Evolutionary conservation across 2,329 filamentous ascomycete genomes (phyloP), one percentile per base, ranked within the genome.

Genomic region (Gaeumannomyces tritici): DNA sequence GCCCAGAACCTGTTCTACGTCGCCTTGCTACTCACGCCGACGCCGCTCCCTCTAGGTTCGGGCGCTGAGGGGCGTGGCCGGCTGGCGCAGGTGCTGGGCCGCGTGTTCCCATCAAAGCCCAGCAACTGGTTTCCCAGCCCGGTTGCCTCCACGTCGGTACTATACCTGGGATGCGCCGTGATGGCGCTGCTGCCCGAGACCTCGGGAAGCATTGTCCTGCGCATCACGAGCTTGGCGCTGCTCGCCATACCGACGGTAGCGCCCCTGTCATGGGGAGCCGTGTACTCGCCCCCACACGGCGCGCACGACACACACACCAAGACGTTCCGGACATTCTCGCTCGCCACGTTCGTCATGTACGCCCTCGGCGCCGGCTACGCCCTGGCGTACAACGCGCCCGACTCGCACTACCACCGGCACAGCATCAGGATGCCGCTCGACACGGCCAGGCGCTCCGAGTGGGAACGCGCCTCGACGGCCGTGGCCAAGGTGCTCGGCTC

Each of bases 1-100:
- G 83, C 84, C 2, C 81, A 85, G 71, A 87, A 85, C 66, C 72
- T 89, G 33, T 89, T 89, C 73, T 86, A 83, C 68, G 69, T 87
- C 12, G 79, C 82, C 9, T 73, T 87, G 31, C 73, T 86, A 12
- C 76, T 86, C 29, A 84, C 81, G 0, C 83, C 83, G 1, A 70
- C 80, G 6, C 80, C 82, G 1, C 64, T 82, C 63, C 55, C 69
- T 63, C 65, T 18, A n/a, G 21, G 2, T 8, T 7, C 3, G 0
- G n/a, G 24, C 13, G 15, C 7, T 27, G 31, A 27, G 47, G 24
- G 42, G 47, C 12, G n/a, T 11, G 26, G 24, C 28, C 3, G 35
- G 26, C 31, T 61, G 15, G 8, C 56, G 59, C 69, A 69, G 59
- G 55, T 73, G 62, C 65, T 71, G 54, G 63, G 72, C 47, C 66